phyloP scores from a whole-genome alignment of 345 rosid species.

The Dovyalis caffra region DNA sequence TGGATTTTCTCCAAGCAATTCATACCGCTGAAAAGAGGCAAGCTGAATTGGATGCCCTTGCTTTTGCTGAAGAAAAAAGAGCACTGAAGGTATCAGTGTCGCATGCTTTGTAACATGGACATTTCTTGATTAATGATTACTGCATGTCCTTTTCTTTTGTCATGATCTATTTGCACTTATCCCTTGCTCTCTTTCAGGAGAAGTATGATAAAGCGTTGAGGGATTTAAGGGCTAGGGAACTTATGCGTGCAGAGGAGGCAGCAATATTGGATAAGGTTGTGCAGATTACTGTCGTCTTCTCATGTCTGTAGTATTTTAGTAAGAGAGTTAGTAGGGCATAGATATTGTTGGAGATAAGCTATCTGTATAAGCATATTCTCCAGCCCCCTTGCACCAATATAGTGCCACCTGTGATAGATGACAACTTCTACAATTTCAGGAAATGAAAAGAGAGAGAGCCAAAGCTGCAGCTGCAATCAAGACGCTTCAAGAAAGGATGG shows the following conservation, averaged over 20 bases:
- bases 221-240: constrained; percentile 87
- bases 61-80: constrained; percentile 67
- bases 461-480: constrained; percentile 84
- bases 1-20: constrained; percentile 83
- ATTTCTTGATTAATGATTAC: constrained; percentile 9
- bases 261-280: constrained; percentile 91
- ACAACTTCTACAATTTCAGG: constrained; percentile 44
- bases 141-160: not conserved
- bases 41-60: constrained; percentile 78
- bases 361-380: not conserved
- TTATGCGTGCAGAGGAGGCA: constrained; percentile 94
- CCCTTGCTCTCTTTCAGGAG: constrained; percentile 42
- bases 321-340: not conserved
- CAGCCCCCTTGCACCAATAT: not conserved
- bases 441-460: constrained; percentile 83
- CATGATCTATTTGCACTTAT: not conserved
- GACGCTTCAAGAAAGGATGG: constrained; percentile 79
- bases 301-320: not conserved
- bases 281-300: constrained; percentile 14
- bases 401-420: not conserved
- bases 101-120: constrained; percentile 6
- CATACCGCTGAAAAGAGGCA: constrained; percentile 90
- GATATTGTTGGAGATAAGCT: not conserved
- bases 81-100: constrained; percentile 60
- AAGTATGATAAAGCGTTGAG: constrained; percentile 85